Evolutionary conservation across 2,329 filamentous ascomycete genomes (phyloP), one percentile per base, ranked within the genome.

Genomic region (Ophiostoma fasciatum): DNA sequence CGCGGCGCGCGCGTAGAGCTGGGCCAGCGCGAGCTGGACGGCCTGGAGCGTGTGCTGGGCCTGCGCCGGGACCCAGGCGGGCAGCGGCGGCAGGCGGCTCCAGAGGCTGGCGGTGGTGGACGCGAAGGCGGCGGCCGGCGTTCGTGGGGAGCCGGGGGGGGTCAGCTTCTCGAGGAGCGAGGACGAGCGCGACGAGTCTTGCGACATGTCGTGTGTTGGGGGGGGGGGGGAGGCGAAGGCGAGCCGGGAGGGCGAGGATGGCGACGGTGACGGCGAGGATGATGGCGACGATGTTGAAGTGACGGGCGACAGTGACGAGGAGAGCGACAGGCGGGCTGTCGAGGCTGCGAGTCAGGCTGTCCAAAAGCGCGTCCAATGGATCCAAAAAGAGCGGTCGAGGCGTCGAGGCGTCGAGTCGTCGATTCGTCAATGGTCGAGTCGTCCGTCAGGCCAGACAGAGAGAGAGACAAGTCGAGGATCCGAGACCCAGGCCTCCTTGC

Each of bases 181-280:
- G 2, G 42, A 42, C 13, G 44, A 45, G 13, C 37, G 38, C n/a
- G 39, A 36, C 15, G 43, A 42, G 15, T 38, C 37, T 12, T 36
- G 19, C 7, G 43, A 43, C 43, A 44, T 42, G 36, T 30, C 27
- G n/a, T n/a, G n/a, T n/a, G n/a, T n/a, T n/a, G n/a, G n/a, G n/a
- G n/a, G n/a, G n/a, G n/a, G n/a, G n/a, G n/a, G n/a, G n/a, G n/a
- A n/a, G n/a, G n/a, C n/a, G n/a, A n/a, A n/a, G n/a, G n/a, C n/a
- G n/a, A n/a, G n/a, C n/a, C n/a, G n/a, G n/a, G n/a, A n/a, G n/a
- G n/a, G n/a, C n/a, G n/a, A n/a, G n/a, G n/a, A n/a, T n/a, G n/a
- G n/a, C n/a, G n/a, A n/a, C n/a, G n/a, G n/a, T n/a, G n/a, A n/a
- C n/a, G n/a, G n/a, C n/a, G n/a, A n/a, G n/a, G n/a, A n/a, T n/a